Evolutionary conservation across 352 stramenopile genomes (phyloP), one percentile per base, ranked within the genome.

Genomic region (Bremia lactucae): DNA sequence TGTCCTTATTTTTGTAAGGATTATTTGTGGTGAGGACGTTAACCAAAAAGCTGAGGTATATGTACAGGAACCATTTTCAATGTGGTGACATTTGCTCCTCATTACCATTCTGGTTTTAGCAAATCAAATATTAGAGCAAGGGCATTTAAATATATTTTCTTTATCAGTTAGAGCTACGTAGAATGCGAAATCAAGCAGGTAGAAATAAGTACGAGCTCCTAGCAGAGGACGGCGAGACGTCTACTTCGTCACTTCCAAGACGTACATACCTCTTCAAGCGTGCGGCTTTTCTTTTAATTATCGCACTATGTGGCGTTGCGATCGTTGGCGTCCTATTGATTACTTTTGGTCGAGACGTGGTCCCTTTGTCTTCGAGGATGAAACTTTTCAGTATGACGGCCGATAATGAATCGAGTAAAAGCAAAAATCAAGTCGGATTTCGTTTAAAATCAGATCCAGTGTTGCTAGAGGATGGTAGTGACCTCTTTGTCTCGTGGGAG

Each of bases 401-500:
- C 31, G 33, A 54, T 42, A 39, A 24, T 9, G 14, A 42, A 9
- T 41, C 21, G 16, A 37, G 11, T 3, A 13, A 6, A 19, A 21
- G 13, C 15, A 21, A 42, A 7, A 33, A 43, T 31, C 25, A 14
- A 2, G 29, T 39, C 5, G 9, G 2, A 11, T 71, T 83, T 22
- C 8, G 5, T 9, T 28, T 86, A 31, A 62, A 36, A 15, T 51
- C 75, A 19, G 68, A 53, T 15, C 72, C 75, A 15, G 7, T 25
- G 23, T 35, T 44, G 15, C 14, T 88, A 0, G 48, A 60, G 26
- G 60, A 81, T 21, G 75, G 75, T 6, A 59, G 60, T 11, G 62
- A 75, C 31, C 38, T 88, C 9, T 62, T 83, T 0, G 52, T 88
- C 2, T 68, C 42, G 0, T 88, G 72, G 75, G 37, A 48, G 3